Percentiles rank a stretch among this genome's conserved stretches.
Conservation (phyloP, 176 grass and related monocot genomes). For the Phoenix roebelenii region DNA sequence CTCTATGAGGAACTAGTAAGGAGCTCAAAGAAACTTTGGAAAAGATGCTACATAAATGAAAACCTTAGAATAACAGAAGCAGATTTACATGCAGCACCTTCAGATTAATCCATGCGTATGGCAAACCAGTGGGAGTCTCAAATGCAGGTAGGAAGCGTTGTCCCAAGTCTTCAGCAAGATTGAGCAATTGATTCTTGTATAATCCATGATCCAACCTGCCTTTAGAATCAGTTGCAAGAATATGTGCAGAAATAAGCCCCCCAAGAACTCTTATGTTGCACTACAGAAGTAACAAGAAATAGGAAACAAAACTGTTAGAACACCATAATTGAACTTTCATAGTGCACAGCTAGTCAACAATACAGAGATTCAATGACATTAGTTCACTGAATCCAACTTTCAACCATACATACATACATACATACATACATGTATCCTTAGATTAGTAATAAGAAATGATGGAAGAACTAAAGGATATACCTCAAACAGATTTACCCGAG, state of each 20-base stretch:
- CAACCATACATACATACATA: too few species aligned
- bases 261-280: conserved; percentile 99
- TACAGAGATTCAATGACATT: neutral
- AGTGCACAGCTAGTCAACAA: neutral
- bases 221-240: conserved; percentile 79
- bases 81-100: conserved; percentile 32
- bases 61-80: too few species aligned
- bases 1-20: too few species aligned
- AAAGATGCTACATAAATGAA: too few species aligned
- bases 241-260: conserved; percentile 96
- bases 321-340: neutral
- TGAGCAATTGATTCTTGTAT: conserved; percentile 75
- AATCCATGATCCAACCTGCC: conserved; percentile 45
- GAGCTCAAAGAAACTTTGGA: too few species aligned
- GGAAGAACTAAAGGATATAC: conserved; percentile 33
- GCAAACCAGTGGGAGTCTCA: conserved; percentile 90
- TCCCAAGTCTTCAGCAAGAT: conserved; percentile 79
- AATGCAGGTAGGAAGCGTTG: conserved; percentile 79
- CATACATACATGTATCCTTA: too few species aligned
- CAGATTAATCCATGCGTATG: conserved; percentile 95
- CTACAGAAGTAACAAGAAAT: conserved; percentile 34
- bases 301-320: conserved; percentile 6
- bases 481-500: conserved; percentile 91
- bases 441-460: neutral
- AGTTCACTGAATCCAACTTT: neutral